A percentile compares a stretch with the other conserved stretches of the same genome.
These are phyloP conservation scores for Pichia sp. DNA, from an alignment of 1,139 yeast species.

Conservation along the genomic window DNA sequence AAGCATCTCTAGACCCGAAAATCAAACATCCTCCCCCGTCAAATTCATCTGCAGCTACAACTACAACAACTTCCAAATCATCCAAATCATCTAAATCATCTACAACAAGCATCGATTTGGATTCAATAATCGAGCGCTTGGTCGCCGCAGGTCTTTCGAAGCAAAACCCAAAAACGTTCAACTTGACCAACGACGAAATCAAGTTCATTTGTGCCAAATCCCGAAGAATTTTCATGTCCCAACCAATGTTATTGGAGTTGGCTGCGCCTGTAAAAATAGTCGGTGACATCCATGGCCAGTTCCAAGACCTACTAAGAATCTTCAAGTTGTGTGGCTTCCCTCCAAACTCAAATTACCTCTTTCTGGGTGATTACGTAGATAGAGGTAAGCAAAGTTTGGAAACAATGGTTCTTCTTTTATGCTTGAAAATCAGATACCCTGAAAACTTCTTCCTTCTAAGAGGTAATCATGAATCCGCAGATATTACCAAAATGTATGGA, in stretches of 20 bases:
- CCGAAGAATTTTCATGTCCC: constrained; percentile 64
- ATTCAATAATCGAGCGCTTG: constrained; percentile 51
- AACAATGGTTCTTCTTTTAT: constrained; percentile 64
- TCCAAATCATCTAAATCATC: constrained; percentile 18
- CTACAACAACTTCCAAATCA: not conserved
- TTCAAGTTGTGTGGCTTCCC: constrained; percentile 78
- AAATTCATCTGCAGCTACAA: not conserved
- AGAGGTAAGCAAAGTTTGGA: constrained; percentile 81
- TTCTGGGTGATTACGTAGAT: constrained; percentile 83
- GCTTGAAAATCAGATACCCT: constrained; percentile 76
- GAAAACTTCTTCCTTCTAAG: constrained; percentile 78
- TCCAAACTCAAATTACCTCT: constrained; percentile 71
- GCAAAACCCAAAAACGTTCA: constrained; percentile 40
- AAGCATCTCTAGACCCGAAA: not conserved
- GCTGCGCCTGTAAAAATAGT: constrained; percentile 85
- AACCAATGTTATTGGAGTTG: constrained; percentile 70
- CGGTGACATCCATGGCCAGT: constrained; percentile 87
- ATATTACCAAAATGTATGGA: constrained; percentile 79
- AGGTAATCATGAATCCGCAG: constrained; percentile 85
- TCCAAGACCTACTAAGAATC: constrained; percentile 66
- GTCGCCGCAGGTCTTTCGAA: constrained; percentile 44
- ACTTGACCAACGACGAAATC: constrained; percentile 39
- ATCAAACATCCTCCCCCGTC: constrained; percentile 12
- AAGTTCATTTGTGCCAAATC: constrained; percentile 55
- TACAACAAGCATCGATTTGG: constrained; percentile 40